phyloP scores from a whole-genome alignment of 768 basidiomycete genomes.

The Suillus subaureus region DNA sequence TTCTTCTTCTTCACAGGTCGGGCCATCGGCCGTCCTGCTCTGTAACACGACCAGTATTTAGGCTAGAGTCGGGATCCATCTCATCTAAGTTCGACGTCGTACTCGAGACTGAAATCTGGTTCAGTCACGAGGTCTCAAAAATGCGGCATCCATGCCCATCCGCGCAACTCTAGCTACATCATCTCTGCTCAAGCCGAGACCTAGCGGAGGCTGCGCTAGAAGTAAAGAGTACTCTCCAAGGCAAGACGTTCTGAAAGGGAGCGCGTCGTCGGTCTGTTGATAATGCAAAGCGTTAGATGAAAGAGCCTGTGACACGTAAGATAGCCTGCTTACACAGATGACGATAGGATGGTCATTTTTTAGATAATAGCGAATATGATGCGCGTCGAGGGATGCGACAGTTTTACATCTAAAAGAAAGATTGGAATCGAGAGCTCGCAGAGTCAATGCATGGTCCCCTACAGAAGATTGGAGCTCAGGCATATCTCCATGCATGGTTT shows the following conservation, averaged over 20 bases:
- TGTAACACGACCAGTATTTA: no score
- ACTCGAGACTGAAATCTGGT: background rate
- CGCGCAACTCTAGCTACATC: constrained; percentile 61
- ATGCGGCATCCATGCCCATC: constrained; percentile 54
- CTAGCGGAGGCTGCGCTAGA: constrained; percentile 68
- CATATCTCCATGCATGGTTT: constrained; percentile 78
- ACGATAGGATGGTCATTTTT: constrained; percentile 64
- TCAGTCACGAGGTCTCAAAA: background rate
- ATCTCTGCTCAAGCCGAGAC: constrained; percentile 63
- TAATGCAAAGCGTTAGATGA: background rate
- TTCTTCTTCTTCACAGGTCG: no score
- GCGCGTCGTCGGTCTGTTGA: constrained; percentile 78
- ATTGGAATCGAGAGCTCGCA: background rate
- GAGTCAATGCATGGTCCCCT: constrained; percentile 27
- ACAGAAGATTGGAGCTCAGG: constrained; percentile 78
- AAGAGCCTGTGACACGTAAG: background rate
- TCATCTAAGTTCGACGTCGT: background rate
- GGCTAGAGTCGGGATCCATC: no score
- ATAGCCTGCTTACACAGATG: constrained; percentile 60
- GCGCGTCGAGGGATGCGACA: constrained; percentile 60
- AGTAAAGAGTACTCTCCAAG: constrained; percentile 80
- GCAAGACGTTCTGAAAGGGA: constrained; percentile 76
- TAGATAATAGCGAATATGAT: constrained; percentile 74
- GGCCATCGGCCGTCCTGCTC: no score
- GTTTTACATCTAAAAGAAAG: constrained; percentile 61